A percentile compares a stretch with the other conserved stretches of the same genome.
Evolutionary conservation across 1,284 basidiomycete genomes (phyloP).

Genomic region (Puccinia triticina): DNA sequence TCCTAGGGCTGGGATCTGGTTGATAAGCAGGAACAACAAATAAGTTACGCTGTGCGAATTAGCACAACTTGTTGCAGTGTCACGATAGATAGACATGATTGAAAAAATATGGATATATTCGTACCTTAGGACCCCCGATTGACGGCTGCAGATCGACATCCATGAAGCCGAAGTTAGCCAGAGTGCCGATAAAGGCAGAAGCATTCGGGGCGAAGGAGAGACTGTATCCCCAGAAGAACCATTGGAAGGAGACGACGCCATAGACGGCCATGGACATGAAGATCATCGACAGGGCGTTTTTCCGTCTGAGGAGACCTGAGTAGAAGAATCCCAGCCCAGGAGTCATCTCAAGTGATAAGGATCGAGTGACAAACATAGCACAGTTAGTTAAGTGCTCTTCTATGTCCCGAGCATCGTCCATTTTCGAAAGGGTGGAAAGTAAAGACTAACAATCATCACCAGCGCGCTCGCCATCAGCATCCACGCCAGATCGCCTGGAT

Average conservation of each 20-base stretch:
- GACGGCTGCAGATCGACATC: slow-evolving; percentile 51
- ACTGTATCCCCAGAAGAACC: slow-evolving; percentile 59
- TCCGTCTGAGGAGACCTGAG: slow-evolving; percentile 76
- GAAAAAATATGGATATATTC: neutral
- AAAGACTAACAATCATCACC: slow-evolving; percentile 49
- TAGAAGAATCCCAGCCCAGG: slow-evolving; percentile 70
- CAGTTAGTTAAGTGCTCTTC: neutral
- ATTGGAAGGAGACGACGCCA: slow-evolving; percentile 73
- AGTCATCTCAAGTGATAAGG: slow-evolving; percentile 46
- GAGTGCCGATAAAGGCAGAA: slow-evolving; percentile 48
- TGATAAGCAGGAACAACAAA: slow-evolving; percentile 71
- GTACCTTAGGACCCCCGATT: slow-evolving; percentile 41
- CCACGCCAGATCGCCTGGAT: slow-evolving; percentile 51
- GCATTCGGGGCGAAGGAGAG: slow-evolving; percentile 43
- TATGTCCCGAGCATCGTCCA: neutral
- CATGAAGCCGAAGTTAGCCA: slow-evolving; percentile 50
- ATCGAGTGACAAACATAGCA: neutral
- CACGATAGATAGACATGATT: too few species aligned
- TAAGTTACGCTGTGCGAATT: slow-evolving; percentile 61
- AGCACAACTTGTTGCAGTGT: too few species aligned
- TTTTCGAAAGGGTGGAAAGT: neutral
- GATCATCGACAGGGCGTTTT: slow-evolving; percentile 92
- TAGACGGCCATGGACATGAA: slow-evolving; percentile 78
- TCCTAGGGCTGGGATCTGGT: slow-evolving; percentile 71
- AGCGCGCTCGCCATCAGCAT: slow-evolving; percentile 27